These are phyloP conservation scores for Zymoseptoria crescenta DNA, from an alignment of 2,329 filamentous ascomycete species.

Conservation along the genomic window DNA sequence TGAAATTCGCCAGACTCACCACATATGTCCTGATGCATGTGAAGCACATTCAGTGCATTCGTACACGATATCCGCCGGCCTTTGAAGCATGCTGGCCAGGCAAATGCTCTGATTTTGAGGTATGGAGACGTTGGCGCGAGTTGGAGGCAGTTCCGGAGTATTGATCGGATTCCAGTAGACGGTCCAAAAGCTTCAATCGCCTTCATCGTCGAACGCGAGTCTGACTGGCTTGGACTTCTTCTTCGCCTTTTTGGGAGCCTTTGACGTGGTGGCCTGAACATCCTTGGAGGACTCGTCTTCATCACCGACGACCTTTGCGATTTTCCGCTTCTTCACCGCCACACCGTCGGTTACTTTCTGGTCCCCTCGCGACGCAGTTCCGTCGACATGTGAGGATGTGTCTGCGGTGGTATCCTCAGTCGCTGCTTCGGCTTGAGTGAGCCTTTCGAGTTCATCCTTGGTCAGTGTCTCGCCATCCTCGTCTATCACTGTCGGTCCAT, in stretches of 20 bases:
- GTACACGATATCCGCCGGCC: neutral
- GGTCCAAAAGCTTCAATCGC: conserved; percentile 2
- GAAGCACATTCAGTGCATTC: neutral
- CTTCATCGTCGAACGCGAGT: conserved; percentile 30
- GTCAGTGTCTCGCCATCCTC: conserved; percentile 55
- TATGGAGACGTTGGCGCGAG: neutral
- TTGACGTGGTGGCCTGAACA: conserved; percentile 6
- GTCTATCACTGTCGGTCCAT: conserved; percentile 68
- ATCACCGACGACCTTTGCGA: conserved; percentile 28
- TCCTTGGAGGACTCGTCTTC: conserved; percentile 18
- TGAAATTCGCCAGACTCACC: neutral
- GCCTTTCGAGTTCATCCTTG: conserved; percentile 43
- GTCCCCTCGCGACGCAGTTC: conserved; percentile 8
- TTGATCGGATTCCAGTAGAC: neutral
- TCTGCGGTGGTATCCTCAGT: conserved; percentile 2
- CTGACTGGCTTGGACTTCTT: conserved; percentile 31
- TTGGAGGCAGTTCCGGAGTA: neutral
- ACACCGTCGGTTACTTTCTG: conserved; percentile 17
- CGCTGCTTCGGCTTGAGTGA: conserved; percentile 23
- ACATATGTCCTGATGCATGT: neutral
- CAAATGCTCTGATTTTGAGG: neutral
- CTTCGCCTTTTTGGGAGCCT: conserved; percentile 26
- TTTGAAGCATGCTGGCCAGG: neutral
- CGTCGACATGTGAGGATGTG: neutral
- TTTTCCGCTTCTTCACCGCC: conserved; percentile 31